Base-by-base conservation (phyloP, 2,329 filamentous ascomycete genomes). In the Aspergillus hortae region DNA sequence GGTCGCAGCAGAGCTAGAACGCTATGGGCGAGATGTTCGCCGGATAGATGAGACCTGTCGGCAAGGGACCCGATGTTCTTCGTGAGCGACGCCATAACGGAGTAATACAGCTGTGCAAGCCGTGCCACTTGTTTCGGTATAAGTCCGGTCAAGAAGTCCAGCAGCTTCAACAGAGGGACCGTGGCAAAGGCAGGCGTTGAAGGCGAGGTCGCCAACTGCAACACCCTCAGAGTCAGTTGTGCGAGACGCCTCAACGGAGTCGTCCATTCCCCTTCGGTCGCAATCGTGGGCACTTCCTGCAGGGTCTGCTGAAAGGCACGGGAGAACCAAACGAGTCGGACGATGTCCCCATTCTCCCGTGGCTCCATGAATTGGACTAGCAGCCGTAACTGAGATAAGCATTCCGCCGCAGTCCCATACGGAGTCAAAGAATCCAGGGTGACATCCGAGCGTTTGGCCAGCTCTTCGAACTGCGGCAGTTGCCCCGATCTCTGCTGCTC, bases 351-450 rank as follows among this genome's bases (percentile, higher is more conserved):
- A 23, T 62, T 61, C 40, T 72, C 68, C 46, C 64, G 77, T 11
- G 87, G 67, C 47, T 81, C 78, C 54, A 89, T 80, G 56, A 87
- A 86, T 61, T 88, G 84, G 12, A 87, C 80, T 25, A 90, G 71
- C 25, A 89, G 76, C 77, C 85, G 86, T 36, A 90, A 68, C 35
- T 83, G 78, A 9, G 72, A 69, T 38, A 83, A 58, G 49, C 74
- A 72, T 41, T 70, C 64, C n/a, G 61, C 58, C 19, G 67, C 63
- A 17, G 65, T 67, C 23, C 56, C 53, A 60, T 75, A 76, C 23
- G 60, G 59, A 23, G 58, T 49, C n/a, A 65, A 61, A 45, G 55
- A 54, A 81, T 65, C 23, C 84, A 66, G 7, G 84, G 69, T 30
- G 73, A 74, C 30, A 80, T 68, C 44, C 77, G 78, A 36, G 63